Base-by-base conservation (phyloP, 1,284 basidiomycete genomes). In the Butyriboletus appendiculatus region DNA sequence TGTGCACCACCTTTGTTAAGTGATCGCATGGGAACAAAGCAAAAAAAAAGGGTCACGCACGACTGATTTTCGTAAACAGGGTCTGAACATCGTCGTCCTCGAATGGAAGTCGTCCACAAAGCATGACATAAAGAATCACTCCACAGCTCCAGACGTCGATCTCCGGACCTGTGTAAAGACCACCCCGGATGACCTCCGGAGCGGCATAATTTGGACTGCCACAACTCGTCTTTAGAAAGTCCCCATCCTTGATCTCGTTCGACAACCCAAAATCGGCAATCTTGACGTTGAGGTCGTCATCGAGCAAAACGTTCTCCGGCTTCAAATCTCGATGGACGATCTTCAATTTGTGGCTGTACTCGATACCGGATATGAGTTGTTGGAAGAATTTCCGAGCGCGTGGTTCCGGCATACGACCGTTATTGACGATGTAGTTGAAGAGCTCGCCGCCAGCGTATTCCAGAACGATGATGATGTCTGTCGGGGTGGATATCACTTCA, bases 61-160 rank as follows among this genome's bases (percentile, higher is more conserved):
- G 88, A 59, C 89, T 91, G 64, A 97, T 97, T 76, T 96, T 96
- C 59, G 90, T 88, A 77, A 97, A 97, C 28, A 98, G 74, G 1
- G 84, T 82, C 50, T 94, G 92, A 43, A 97, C 93, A 67, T 96
- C 92, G 50, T 96, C 93, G 72, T 97, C 95, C 75, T 97, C 95
- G 68, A 98, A 97, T 1, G 95, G 95, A 39, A 97, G 79, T 48
- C 90, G 79, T 12, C 95, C 95, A 66, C 91, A 95, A 7, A 98
- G 81, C 86, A 98, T 93, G 48, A 97, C 95, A 74, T 94, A 97
- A 52, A 98, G 81, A 63, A 98, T 97, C 33, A 97, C 94, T 0
- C 95, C 95, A 54, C 92, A 92, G 63, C 90, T 94, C 95, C 95
- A 98, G n/a, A 97, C 94, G 64, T 98, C 95, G 63, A 97, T 96